These are phyloP conservation scores for Austroboletus eburneus DNA, from an alignment of 768 basidiomycete genomes.

Conservation along the genomic window DNA sequence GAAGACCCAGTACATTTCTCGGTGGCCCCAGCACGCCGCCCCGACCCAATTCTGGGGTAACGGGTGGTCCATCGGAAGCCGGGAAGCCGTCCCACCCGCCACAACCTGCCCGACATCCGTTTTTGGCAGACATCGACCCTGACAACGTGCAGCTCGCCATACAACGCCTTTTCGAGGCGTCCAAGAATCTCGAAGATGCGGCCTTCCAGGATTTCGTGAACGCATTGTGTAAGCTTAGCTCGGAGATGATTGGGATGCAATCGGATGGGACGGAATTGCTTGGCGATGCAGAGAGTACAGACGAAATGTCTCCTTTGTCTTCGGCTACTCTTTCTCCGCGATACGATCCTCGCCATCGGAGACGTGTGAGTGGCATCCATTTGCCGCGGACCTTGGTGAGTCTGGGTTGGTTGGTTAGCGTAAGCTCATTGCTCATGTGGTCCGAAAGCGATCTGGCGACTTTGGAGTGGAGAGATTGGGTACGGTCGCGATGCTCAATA, in stretches of 20 bases:
- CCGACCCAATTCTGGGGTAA: conserved; percentile 38
- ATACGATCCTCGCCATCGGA: conserved; percentile 46
- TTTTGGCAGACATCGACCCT: conserved; percentile 69
- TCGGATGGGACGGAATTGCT: conserved; percentile 34
- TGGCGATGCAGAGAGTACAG: conserved; percentile 27
- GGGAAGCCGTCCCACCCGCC: conserved; percentile 17
- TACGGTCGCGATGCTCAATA: conserved; percentile 74
- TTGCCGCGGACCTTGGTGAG: conserved; percentile 73
- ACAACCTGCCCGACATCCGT: conserved; percentile 45
- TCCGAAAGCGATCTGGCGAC: conserved; percentile 75
- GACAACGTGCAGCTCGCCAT: conserved; percentile 73
- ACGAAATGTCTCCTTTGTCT: conserved; percentile 34
- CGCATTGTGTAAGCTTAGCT: conserved; percentile 81
- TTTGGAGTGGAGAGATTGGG: conserved; percentile 91
- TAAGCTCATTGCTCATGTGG: conserved; percentile 1
- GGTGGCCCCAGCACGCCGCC: conserved; percentile 33
- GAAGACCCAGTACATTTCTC: conserved; percentile 31
- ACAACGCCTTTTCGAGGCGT: conserved; percentile 81
- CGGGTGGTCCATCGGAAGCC: conserved; percentile 7
- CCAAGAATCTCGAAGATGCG: conserved; percentile 75
- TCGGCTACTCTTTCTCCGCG: conserved; percentile 38
- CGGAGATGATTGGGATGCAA: conserved; percentile 93
- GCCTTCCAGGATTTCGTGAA: conserved; percentile 76
- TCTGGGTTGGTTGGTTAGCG: conserved; percentile 5
- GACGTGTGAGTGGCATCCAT: conserved; percentile 86